Base-by-base conservation (phyloP, 257 asterid species). In the Datura wrightii region DNA sequence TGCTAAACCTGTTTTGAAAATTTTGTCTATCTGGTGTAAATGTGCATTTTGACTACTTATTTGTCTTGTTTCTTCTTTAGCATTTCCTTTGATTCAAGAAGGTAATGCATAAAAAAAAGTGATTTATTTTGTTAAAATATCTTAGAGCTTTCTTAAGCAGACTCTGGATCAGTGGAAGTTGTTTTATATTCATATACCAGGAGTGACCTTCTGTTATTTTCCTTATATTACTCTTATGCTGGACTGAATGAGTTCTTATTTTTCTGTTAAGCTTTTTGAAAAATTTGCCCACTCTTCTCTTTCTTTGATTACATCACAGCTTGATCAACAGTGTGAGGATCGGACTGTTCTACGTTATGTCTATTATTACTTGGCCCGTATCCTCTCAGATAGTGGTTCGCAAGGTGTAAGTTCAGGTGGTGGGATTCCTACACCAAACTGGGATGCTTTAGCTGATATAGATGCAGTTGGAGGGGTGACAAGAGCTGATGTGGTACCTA, bases 371-470 rank as follows among this genome's bases (percentile, higher is more conserved):
- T 86, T 97, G 92, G 99, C 99, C 42, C 92, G 99, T 85, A 97
- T 97, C 85, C 92, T 97, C 55, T 95, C 98, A 41, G 99, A 97
- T 87, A 91, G 98, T 87, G 98, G 98, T 78, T 90, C 98, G 1
- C 99, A 94, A 90, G 99, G 99, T 88, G 84, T 95, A 86, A 94
- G 92, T 91, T 90, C 98, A 24, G 98, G 98, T 83, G 99, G 99
- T 83, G 99, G 99, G 86, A 97, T 97, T 84, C 99, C 99, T 81
- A 97, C 99, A 63, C 99, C 98, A 63, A 97, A 97, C 88, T 97
- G 99, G 99, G 99, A 97, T 92, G 99, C 98, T 85, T 93, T 97
- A 92, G 99, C 99, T 62, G 99, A 95, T 86, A 94, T 97, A 79
- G 99, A 95, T 87, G 97, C 97, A 52, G 91, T 83, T 89, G 99